Evolutionary conservation across 2,329 filamentous ascomycete species (phyloP), one percentile per base, ranked within the genome.

Genomic region (Zelopaecilomyces penicillatus): DNA sequence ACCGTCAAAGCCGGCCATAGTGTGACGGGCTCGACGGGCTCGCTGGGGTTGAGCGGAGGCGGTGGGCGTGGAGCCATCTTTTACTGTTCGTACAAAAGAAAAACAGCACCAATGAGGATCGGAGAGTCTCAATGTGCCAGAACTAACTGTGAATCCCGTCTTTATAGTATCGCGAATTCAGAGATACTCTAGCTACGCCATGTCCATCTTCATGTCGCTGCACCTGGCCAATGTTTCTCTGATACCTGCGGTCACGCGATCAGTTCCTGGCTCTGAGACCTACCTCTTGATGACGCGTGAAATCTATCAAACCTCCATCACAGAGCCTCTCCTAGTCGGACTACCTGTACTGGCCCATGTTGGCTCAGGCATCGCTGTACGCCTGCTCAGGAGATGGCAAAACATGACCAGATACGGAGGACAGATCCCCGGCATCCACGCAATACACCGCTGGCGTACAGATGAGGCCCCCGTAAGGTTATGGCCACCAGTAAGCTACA

Each of bases 271-370:
- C 42, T 85, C 85, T 48, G 90, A 96, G 61, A 82, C 81, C 41
- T 95, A 89, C 65, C 81, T 97, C 40, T 83, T 97, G 52, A 86
- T 95, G 63, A 90, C 89, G 29, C 81, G 91, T 49, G 90, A 94
- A 40, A 82, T 93, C 63, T 97, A 97, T 70, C 91, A 96, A 65
- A 90, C 87, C 1, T 75, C 83, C 2, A 69, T 87, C 11, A 74
- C 85, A 42, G 90, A 96, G 60, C 87, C 88, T 4, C 68, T 94
- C 19, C 74, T 97, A 49, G 78, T 97, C 48, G 80, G 75, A 37
- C 64, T 88, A 2, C 89, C 91, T 2, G 70, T 95, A 26, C 62
- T 82, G 46, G 76, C 82, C 3, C 91, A 97, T 62, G 71, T 96
- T 37, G 72, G 76, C 10, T 85, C 87, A 0, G 90, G 91, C 32